Conservation (phyloP, 208 protist genomes). For the Acanthamoeba healyi region DNA sequence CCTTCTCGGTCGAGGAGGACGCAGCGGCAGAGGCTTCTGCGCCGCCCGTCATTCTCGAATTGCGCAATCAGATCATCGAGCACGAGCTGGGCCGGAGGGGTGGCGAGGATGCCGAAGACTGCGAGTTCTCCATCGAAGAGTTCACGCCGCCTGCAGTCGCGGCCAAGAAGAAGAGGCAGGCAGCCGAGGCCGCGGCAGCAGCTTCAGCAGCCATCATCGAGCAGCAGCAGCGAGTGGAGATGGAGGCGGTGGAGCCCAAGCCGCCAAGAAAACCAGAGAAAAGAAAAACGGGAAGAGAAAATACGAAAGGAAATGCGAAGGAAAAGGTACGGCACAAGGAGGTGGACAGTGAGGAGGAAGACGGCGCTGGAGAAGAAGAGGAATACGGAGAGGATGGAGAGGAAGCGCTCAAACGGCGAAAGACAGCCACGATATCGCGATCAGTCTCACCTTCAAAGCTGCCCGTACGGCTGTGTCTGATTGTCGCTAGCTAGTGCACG, state of each 20-base stretch:
- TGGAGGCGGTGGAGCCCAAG: not conserved
- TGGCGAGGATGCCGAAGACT: not conserved
- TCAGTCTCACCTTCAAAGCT: too few species aligned
- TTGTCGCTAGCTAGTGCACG: too few species aligned
- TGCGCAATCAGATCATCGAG: constrained; percentile 54
- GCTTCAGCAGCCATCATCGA: not conserved
- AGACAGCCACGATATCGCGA: too few species aligned
- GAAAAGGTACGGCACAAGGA: not conserved
- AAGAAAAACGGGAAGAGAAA: not conserved
- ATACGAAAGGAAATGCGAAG: not conserved
- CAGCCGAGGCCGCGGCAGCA: not conserved
- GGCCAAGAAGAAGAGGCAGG: not conserved
- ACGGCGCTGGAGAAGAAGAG: not conserved
- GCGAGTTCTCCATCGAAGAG: constrained; percentile 47
- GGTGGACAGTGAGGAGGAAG: not conserved
- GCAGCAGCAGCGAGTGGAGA: not conserved
- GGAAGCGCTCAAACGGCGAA: too few species aligned
- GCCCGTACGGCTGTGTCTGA: too few species aligned
- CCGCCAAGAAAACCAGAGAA: not conserved
- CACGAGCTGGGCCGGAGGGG: not conserved
- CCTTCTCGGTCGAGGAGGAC: not conserved
- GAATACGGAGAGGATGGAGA: not conserved
- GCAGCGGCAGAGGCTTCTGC: not conserved
- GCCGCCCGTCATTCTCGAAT: constrained; percentile 17
- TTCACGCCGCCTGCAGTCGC: constrained; percentile 13